Evolutionary conservation across 192 early-diverging fungal genomes (phyloP), one percentile per base, ranked within the genome.

Genomic region (Coemansia sp.): DNA sequence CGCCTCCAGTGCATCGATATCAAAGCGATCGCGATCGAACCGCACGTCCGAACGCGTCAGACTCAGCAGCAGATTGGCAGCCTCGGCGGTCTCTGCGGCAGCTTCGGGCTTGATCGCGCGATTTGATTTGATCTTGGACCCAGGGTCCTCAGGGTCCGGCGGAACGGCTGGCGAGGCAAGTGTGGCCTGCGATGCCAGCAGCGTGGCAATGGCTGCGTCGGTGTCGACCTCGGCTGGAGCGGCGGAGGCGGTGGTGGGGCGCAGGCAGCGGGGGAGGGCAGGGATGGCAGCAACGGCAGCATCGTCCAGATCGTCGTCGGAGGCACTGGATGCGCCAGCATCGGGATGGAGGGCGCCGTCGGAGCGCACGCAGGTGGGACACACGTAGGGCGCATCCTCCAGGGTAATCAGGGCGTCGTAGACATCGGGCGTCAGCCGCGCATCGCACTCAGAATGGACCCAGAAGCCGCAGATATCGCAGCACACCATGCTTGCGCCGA

Each of bases 361-460:
- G 34, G 25, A 10, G 29, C 41, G 29, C 17, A 42, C 40, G 54
- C 86, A 87, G 6, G 57, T 58, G 6, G 87, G 85, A 37, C 87
- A 88, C 29, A 84, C 82, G 40, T 88, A 88, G 13, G 80, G 78
- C 15, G 74, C 82, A 19, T 78, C 84, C 36, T 78, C 75, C 14
- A 82, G 79, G 33, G 84, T 68, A 3, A 83, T 79, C 29, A 88
- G 55, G n/a, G 79, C 72, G 19, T 86, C 83, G 38, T 87, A 88
- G 8, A 85, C 85, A 0, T 50, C 44, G 6, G 83, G 74, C 9
- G 80, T 74, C 27, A 86, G 59, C 0, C 59, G 42, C 0, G 67
- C 62, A 28, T 88, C 87, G 61, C 87, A 88, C 25, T 67, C 73
- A 6, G 79, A 56, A 65, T 88, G 87, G 4, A 88, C 68, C 87